Evolutionary conservation across 2,329 filamentous ascomycete species (phyloP), one percentile per base, ranked within the genome.

Genomic region (Hypoxylon sp.): DNA sequence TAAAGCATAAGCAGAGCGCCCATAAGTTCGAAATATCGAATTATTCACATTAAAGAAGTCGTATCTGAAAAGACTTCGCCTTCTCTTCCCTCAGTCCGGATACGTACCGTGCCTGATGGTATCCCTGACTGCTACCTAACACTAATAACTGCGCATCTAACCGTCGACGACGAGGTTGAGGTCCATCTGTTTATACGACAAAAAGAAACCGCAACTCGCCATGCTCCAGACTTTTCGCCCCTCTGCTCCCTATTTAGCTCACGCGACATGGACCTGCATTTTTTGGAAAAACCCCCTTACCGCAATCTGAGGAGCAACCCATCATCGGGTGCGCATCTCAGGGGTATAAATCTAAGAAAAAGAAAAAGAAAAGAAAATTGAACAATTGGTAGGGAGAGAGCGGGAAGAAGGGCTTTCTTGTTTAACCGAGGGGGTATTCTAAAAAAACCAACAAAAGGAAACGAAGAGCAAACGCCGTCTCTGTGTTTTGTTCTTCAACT

Each of bases 291-390:
- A 6, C 21, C 38, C 50, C 50, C 34, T 38, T 51, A 31, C 55
- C 43, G 16, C 26, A 38, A 51, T 51, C 30, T 23, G 37, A 45
- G 45, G 29, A 47, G n/a, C n/a, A n/a, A n/a, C n/a, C n/a, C n/a
- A n/a, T n/a, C n/a, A n/a, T n/a, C n/a, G n/a, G n/a, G n/a, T n/a
- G n/a, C n/a, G n/a, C n/a, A n/a, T 32, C 25, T 43, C 35, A 30
- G 29, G 43, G 55, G 55, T 59, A 59, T 59, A 51, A n/a, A 41
- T 51, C 40, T 48, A 46, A 52, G 46, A 43, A 48, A 42, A 47
- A 46, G 41, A 41, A 51, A n/a, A n/a, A n/a, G n/a, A n/a, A n/a
- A n/a, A n/a, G n/a, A n/a, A n/a, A n/a, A n/a, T n/a, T n/a, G n/a
- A n/a, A n/a, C n/a, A n/a, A n/a, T n/a, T n/a, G n/a, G n/a, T n/a